Evolutionary conservation across 2,329 filamentous ascomycete genomes (phyloP), one percentile per base, ranked within the genome.

Genomic region (Xylariaceae sp.): DNA sequence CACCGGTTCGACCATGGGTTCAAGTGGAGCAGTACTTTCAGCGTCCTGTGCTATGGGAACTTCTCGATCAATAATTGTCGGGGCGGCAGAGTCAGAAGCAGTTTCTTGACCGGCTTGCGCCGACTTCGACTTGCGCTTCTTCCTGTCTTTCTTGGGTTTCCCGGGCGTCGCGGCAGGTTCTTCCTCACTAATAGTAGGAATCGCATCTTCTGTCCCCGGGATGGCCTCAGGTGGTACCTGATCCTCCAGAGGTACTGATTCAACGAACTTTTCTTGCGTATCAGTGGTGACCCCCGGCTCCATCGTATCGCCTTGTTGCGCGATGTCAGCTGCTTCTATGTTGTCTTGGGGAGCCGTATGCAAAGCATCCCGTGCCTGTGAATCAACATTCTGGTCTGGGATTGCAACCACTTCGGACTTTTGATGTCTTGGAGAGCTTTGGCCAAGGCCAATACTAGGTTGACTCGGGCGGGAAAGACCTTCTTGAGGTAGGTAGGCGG

Each of bases 91-190:
- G 46, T 53, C 57, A 6, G 55, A 48, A 27, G 51, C 30, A 39
- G 58, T 52, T 45, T 64, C 62, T 32, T 61, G 50, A n/a, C 8
- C 47, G 35, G 63, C 58, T 37, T 61, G 55, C 27, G 19, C 19
- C 19, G 45, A 47, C 41, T 64, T 62, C n/a, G 49, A 59, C 46
- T 65, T 61, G 12, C 57, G 58, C 51, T 66, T 63, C 55, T 63
- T 64, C 46, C 62, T 62, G 30, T 61, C 61, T 39, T 68, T 67
- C 52, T 70, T 70, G 50, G 56, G 63, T 56, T 68, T 70, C 62
- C 68, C 68, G 39, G 55, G 51, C 19, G 53, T 19, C 4, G 51
- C 30, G 3, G 62, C 54, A 6, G 54, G 50, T 45, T 67, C 62
- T n/a, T 63, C 62, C 34, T 64, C 47, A 45, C 32, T 12, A n/a